Evolutionary conservation across 257 asterid species (phyloP), one percentile per base, ranked within the genome.

Genomic region (Solanum paucissectum): DNA sequence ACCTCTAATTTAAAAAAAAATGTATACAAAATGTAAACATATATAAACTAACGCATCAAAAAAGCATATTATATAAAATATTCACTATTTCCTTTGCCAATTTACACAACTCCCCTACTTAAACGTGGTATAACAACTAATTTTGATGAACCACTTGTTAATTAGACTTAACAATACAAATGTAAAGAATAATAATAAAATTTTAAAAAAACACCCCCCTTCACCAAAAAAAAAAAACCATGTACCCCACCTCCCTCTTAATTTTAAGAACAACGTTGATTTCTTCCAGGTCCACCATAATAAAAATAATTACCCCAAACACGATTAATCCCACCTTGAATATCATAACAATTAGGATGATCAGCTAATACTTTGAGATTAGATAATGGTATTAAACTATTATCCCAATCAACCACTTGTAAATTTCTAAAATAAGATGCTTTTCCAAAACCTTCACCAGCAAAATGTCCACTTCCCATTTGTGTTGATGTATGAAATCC

Each of bases 381-480:
- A 12, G 94, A 85, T 23, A 91, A 62, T 40, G 95, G 94, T 34
- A 91, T 85, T 58, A 93, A 90, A 71, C 87, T 93, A 86, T 93
- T 93, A 66, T 91, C 94, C 93, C 92, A 93, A 89, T 93, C 95
- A 0, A 93, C 95, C 9, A 91, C 90, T 69, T 93, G 93, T 21
- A 93, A 52, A 88, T 93, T 93, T 12, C 95, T 25, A 40, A 93
- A 93, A 85, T 93, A 93, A 3, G 95, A 91, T 7, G 95, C 93
- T 89, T 91, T 93, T 8, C 91, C 91, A 33, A 91, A 93, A 6
- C 95, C 95, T 91, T 91, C 91, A 12, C 88, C 87, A 6, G 95
- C 90, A 87, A 93, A 93, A 93, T 93, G 95, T 3, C 95, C 95
- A 87, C 93, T 93, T 23, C 95, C 95, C 95, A 93, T 93, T 88